These are phyloP conservation scores for Oropetium thomaeum DNA, from an alignment of 176 grass and related monocot genomes.

Conservation along the genomic window DNA sequence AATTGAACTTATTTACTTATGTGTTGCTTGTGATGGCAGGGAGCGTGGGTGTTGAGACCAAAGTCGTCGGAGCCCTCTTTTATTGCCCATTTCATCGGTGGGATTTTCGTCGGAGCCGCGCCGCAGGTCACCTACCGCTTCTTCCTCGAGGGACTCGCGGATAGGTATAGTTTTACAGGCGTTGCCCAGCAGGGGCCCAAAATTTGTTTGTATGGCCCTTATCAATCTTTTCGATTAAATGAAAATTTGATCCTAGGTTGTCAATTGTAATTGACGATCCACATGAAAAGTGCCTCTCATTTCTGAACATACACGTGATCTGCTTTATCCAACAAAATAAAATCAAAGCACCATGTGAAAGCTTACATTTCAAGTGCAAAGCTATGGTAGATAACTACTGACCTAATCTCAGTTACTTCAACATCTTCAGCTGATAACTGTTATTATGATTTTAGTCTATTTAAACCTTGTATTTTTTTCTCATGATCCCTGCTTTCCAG, in stretches of 20 bases:
- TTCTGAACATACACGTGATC: neutral
- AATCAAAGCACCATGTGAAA: neutral
- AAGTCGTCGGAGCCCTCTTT: constrained; percentile 51
- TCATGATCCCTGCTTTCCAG: neutral
- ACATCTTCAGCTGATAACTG: neutral
- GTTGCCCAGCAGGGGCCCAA: neutral
- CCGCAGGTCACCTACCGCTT: constrained; percentile 90
- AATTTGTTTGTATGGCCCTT: neutral
- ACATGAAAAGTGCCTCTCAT: neutral
- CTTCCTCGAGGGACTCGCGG: constrained; percentile 78
- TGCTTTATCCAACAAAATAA: no score
- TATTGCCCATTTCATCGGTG: constrained; percentile 84
- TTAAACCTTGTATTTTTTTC: neutral
- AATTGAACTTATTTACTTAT: constrained; percentile 9
- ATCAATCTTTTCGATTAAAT: neutral
- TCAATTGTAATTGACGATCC: neutral
- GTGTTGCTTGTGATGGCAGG: constrained; percentile 43
- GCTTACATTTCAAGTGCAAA: neutral
- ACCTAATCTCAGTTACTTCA: no score
- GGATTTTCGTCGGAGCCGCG: constrained; percentile 91
- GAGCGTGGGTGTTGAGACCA: constrained; percentile 81
- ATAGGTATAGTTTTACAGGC: constrained; percentile 53
- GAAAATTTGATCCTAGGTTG: no score
- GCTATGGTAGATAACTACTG: neutral
- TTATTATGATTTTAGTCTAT: neutral